Percentiles rank a stretch among this genome's conserved stretches.
phyloP scores from a whole-genome alignment of 768 basidiomycete species.

The Panaeolus cyanescens region DNA sequence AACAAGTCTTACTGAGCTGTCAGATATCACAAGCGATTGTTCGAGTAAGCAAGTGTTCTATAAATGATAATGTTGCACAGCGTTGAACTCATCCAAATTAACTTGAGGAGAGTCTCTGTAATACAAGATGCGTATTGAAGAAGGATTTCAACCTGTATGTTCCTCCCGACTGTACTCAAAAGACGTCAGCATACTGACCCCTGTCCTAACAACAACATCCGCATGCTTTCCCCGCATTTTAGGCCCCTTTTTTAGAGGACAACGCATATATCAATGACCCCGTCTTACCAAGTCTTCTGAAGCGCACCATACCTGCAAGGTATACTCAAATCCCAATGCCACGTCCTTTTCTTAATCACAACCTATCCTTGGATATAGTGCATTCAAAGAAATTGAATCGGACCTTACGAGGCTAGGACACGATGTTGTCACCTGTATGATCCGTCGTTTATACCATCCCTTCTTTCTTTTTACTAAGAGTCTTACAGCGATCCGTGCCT shows the following conservation, averaged over 20 bases:
- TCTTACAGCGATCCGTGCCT: slow-evolving; percentile 50
- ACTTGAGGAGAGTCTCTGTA: neutral
- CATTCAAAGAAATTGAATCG: slow-evolving; percentile 49
- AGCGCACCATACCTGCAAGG: slow-evolving; percentile 54
- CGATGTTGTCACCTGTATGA: slow-evolving; percentile 54
- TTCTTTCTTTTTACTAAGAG: neutral
- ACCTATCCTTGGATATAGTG: too few relatives aligned
- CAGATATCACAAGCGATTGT: too few relatives aligned
- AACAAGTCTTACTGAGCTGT: too few relatives aligned
- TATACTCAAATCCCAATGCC: slow-evolving; percentile 17
- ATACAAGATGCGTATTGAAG: slow-evolving; percentile 52
- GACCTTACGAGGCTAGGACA: slow-evolving; percentile 63
- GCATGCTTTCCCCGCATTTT: neutral
- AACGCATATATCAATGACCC: slow-evolving; percentile 66
- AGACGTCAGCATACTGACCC: neutral
- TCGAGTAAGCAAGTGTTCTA: too few relatives aligned
- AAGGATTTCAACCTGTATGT: slow-evolving; percentile 65
- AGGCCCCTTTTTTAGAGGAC: slow-evolving; percentile 56
- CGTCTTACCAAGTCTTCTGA: slow-evolving; percentile 60
- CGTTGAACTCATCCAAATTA: neutral
- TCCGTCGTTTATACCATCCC: neutral
- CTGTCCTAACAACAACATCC: neutral
- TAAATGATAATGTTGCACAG: too few relatives aligned
- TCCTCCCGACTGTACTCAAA: neutral
- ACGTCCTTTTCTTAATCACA: neutral